Evolutionary conservation across 1,284 basidiomycete genomes (phyloP).

Genomic region (Cerioporus squamosus): DNA sequence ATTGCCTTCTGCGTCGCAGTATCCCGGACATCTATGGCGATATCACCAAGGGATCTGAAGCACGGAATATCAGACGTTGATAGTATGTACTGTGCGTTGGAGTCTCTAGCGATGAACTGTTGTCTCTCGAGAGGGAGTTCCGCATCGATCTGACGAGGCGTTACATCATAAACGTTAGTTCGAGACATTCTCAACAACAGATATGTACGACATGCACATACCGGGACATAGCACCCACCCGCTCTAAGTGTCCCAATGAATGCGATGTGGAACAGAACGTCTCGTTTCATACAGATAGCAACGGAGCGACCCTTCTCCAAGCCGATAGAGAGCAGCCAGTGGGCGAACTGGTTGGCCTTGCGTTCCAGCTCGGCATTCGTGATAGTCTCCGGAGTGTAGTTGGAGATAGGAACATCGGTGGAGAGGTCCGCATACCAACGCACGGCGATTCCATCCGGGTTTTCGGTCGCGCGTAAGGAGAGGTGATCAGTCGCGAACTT

Average conservation of each 20-base stretch:
- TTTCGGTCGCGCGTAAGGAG: constrained; percentile 32
- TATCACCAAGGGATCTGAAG: constrained; percentile 35
- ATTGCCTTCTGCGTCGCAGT: constrained; percentile 32
- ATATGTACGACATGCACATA: constrained; percentile 21
- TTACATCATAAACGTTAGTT: constrained; percentile 4
- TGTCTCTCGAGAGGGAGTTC: constrained; percentile 55
- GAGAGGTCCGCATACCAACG: constrained; percentile 45
- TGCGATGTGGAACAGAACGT: constrained; percentile 48
- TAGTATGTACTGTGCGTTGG: constrained; percentile 47
- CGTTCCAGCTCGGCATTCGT: constrained; percentile 46
- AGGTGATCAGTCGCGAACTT: constrained; percentile 45
- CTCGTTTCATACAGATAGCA: constrained; percentile 52
- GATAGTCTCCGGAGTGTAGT: constrained; percentile 25
- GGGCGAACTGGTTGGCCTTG: constrained; percentile 46
- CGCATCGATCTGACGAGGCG: constrained; percentile 48
- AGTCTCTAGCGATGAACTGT: constrained; percentile 50
- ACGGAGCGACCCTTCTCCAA: constrained; percentile 48
- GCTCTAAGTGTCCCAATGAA: constrained; percentile 54
- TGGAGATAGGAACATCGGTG: constrained; percentile 29
- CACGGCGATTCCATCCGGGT: constrained; percentile 40
- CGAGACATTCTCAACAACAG: neutral
- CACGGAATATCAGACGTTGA: constrained; percentile 35
- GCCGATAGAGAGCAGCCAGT: constrained; percentile 45
- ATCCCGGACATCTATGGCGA: constrained; percentile 38
- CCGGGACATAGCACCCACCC: constrained; percentile 60